phyloP scores from a whole-genome alignment of 768 basidiomycete species.

The Suillus placidus region DNA sequence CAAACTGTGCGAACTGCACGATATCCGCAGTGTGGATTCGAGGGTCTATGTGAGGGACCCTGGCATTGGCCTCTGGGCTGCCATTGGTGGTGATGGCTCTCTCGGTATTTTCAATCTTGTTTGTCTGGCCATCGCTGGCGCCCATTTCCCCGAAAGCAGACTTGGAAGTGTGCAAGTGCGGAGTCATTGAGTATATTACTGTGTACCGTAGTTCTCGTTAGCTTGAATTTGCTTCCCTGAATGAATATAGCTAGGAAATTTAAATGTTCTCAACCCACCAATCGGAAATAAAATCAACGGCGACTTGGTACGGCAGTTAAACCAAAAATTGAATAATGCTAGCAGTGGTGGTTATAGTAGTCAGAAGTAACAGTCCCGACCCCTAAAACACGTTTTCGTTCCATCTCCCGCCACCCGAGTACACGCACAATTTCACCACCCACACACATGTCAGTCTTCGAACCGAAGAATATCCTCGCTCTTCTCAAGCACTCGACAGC shows the following conservation, averaged over 20 bases:
- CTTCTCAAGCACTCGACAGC: slow-evolving; percentile 1
- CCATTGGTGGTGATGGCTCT: background rate
- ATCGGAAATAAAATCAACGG: background rate
- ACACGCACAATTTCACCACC: background rate
- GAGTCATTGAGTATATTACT: slow-evolving; percentile 42
- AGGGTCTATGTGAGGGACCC: background rate
- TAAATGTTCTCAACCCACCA: slow-evolving; percentile 1
- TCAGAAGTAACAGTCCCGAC: background rate
- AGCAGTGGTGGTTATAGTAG: background rate
- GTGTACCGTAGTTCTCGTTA: slow-evolving; percentile 21
- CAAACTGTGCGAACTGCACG: background rate
- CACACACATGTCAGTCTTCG: slow-evolving; percentile 15
- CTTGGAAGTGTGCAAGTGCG: slow-evolving; percentile 26
- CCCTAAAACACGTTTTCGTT: background rate
- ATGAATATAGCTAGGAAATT: no score
- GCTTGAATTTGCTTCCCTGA: no score
- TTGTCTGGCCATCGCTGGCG: background rate
- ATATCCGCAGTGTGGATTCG: background rate
- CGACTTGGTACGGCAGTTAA: background rate
- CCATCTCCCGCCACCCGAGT: background rate
- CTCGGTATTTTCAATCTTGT: background rate
- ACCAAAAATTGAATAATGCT: background rate
- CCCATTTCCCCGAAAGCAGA: background rate
- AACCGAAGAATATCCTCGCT: slow-evolving; percentile 11
- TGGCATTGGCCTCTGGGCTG: background rate